Conservation (phyloP, 2,329 filamentous ascomycete genomes). For the Aspergillus fumigatiaffinis region DNA sequence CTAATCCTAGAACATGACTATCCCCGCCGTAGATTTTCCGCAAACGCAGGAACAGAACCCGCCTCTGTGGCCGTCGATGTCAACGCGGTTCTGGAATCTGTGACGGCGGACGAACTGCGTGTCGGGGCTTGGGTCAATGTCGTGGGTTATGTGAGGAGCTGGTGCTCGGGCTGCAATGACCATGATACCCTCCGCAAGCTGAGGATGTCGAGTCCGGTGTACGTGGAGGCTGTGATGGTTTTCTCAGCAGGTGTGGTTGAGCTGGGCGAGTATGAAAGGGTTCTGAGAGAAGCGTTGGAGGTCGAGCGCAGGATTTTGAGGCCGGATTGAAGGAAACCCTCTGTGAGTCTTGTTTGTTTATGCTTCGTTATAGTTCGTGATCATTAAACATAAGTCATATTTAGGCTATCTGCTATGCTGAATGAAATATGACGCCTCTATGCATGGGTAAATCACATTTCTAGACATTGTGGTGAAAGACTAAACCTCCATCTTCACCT, state of each 20-base stretch:
- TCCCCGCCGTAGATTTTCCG: slow-evolving; percentile 30
- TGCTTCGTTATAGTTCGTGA: not conserved
- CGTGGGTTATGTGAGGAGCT: slow-evolving; percentile 67
- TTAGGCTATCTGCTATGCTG: not conserved
- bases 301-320: slow-evolving; percentile 27
- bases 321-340: slow-evolving; percentile 1
- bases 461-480: not conserved
- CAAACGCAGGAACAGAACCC: slow-evolving; percentile 21
- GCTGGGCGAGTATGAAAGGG: slow-evolving; percentile 66
- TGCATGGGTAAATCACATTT: not conserved
- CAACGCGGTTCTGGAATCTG: slow-evolving; percentile 62
- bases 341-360: not conserved
- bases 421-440: not conserved
- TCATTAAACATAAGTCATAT: not conserved
- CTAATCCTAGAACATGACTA: slow-evolving; percentile 67
- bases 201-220: slow-evolving; percentile 30
- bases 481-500: slow-evolving; percentile 17
- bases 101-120: slow-evolving; percentile 61
- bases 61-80: slow-evolving; percentile 64
- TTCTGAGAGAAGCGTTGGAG: slow-evolving; percentile 42
- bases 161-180: not conserved
- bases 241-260: slow-evolving; percentile 74
- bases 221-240: slow-evolving; percentile 70
- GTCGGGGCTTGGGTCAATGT: slow-evolving; percentile 87
- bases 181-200: slow-evolving; percentile 12